These are phyloP conservation scores for Boechera retrofracta DNA, from an alignment of 345 rosid genomes.

Conservation along the genomic window DNA sequence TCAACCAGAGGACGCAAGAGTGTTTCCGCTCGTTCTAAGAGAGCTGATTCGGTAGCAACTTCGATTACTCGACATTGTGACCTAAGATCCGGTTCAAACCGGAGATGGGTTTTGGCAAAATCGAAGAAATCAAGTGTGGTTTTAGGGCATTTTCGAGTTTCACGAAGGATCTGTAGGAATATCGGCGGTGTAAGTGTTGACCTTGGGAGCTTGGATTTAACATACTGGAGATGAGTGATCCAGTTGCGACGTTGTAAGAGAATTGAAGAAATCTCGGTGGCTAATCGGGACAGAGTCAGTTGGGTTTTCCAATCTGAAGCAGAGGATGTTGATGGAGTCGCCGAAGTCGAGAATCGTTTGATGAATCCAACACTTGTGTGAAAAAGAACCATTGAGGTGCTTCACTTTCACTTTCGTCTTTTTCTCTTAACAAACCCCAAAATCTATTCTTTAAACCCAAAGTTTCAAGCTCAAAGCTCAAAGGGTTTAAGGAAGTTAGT, in stretches of 20 bases:
- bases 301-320: constrained; percentile 58
- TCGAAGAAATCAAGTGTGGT: constrained; percentile 65
- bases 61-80: constrained; percentile 56
- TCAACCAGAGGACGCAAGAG: constrained; percentile 53
- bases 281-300: constrained; percentile 47
- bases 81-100: constrained; percentile 61
- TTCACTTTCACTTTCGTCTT: background rate
- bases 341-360: constrained; percentile 50
- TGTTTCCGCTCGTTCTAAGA: constrained; percentile 43
- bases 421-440: background rate
- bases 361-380: constrained; percentile 11
- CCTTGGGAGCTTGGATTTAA: constrained; percentile 48
- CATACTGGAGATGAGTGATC: constrained; percentile 50
- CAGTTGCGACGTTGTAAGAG: constrained; percentile 63
- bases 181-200: constrained; percentile 55
- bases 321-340: constrained; percentile 39
- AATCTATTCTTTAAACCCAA: background rate
- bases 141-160: constrained; percentile 52
- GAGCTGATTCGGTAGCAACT: constrained; percentile 45
- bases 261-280: constrained; percentile 60
- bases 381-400: constrained; percentile 32
- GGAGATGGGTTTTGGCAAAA: constrained; percentile 53
- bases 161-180: constrained; percentile 60
- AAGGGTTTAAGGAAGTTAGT: constrained; percentile 8
- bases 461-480: background rate